Conservation (phyloP, 495 filamentous ascomycete genomes). For the Hypomontagnella submonticulosa region DNA sequence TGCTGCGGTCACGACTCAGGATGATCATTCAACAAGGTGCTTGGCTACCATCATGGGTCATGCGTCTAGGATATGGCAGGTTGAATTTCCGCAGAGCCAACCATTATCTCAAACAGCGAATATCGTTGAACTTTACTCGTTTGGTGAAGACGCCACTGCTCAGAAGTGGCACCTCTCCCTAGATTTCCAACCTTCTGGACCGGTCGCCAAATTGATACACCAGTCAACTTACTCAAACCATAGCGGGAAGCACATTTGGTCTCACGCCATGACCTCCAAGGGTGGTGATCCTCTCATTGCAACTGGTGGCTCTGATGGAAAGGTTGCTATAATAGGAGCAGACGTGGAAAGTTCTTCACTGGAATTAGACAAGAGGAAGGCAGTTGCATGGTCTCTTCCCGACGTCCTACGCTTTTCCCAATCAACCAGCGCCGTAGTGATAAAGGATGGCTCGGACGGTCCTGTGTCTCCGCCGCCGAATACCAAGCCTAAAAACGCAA, state of each 20-base stretch:
- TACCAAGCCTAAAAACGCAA: slow-evolving; percentile 44
- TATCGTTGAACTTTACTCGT: slow-evolving; percentile 68
- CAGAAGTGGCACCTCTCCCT: slow-evolving; percentile 73
- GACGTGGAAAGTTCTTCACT: slow-evolving; percentile 1
- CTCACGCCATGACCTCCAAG: slow-evolving; percentile 61
- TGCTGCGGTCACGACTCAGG: slow-evolving; percentile 40
- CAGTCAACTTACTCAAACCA: slow-evolving; percentile 69
- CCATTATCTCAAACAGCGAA: slow-evolving; percentile 41
- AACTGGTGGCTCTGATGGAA: slow-evolving; percentile 91
- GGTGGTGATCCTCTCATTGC: slow-evolving; percentile 60
- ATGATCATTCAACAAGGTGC: slow-evolving; percentile 43
- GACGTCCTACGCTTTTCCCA: slow-evolving; percentile 31
- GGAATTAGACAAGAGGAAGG: slow-evolving; percentile 4
- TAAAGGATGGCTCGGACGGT: background rate
- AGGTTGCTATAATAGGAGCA: slow-evolving; percentile 57
- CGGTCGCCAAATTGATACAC: slow-evolving; percentile 58
- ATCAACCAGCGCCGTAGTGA: background rate
- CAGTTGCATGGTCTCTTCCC: slow-evolving; percentile 27
- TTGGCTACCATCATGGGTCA: slow-evolving; percentile 84
- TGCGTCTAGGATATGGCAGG: slow-evolving; percentile 87
- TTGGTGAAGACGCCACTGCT: slow-evolving; percentile 81
- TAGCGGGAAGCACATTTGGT: slow-evolving; percentile 93
- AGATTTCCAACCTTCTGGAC: slow-evolving; percentile 19
- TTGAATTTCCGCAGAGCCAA: slow-evolving; percentile 65
- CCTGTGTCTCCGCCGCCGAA: background rate